phyloP scores from a whole-genome alignment of 129 eudicot species.

The Saposhnikovia divaricata region DNA sequence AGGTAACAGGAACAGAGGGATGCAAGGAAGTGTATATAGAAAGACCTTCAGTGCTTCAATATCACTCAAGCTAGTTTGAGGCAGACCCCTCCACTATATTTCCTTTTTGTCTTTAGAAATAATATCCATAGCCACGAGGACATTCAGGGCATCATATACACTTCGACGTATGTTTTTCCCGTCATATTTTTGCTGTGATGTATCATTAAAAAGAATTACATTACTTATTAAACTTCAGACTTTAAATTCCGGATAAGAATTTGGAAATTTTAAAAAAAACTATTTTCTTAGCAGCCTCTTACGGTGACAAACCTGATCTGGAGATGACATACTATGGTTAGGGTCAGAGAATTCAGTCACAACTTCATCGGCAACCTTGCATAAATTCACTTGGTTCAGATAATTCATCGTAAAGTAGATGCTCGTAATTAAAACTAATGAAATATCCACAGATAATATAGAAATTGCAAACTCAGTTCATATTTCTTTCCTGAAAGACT shows the following conservation, averaged over 20 bases:
- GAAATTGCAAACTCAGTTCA: not conserved
- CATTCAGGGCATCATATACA: constrained; percentile 75
- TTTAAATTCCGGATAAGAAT: not conserved
- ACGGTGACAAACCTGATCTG: constrained; percentile 33
- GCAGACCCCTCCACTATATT: constrained; percentile 77
- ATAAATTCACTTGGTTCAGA: not conserved
- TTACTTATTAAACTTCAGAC: not conserved
- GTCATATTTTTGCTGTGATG: constrained; percentile 45
- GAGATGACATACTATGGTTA: constrained; percentile 28
- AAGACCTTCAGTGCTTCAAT: constrained; percentile 61
- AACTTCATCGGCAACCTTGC: constrained; percentile 85
- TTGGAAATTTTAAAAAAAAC: not conserved
- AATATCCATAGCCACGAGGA: constrained; percentile 83
- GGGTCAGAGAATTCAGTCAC: constrained; percentile 69
- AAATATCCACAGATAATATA: not conserved
- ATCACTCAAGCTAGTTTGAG: constrained; percentile 43
- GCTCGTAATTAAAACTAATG: not conserved
- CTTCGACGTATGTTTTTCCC: constrained; percentile 84
- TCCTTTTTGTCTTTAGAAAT: constrained; percentile 73
- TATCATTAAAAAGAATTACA: constrained; percentile 7
- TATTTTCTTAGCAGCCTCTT: not conserved
- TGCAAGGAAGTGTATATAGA: constrained; percentile 1
- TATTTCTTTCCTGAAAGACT: not conserved
- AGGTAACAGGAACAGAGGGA: not conserved
- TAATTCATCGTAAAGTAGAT: not conserved